Conservation (phyloP, 2,329 filamentous ascomycete genomes). For the Verticillium nonalfalfae region DNA sequence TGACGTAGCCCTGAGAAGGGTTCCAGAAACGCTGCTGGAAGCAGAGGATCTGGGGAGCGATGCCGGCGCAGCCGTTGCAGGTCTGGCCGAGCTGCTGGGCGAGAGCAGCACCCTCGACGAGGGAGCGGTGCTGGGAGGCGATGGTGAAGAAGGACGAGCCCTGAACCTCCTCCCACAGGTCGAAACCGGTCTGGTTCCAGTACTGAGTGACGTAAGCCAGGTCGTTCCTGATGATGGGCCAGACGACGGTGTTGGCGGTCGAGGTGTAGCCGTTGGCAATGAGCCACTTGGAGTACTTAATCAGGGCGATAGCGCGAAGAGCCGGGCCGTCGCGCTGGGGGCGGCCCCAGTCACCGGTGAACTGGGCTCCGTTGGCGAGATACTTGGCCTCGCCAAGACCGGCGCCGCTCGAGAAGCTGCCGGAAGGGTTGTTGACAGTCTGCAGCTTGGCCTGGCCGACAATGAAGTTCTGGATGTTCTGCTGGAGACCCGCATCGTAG, state of each 20-base stretch:
- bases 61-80: conserved; percentile 53
- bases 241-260: conserved; percentile 50
- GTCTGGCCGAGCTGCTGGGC: conserved; percentile 56
- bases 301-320: conserved; percentile 66
- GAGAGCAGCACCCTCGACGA: conserved; percentile 60
- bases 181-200: conserved; percentile 62
- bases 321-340: conserved; percentile 77
- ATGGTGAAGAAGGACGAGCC: conserved; percentile 77
- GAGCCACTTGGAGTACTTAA: conserved; percentile 67
- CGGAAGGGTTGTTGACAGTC: conserved; percentile 63
- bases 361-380: conserved; percentile 56
- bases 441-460: conserved; percentile 61
- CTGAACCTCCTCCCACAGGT: conserved; percentile 78
- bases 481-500: conserved; percentile 53
- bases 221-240: conserved; percentile 73
- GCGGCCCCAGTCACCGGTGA: conserved; percentile 64
- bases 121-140: conserved; percentile 61
- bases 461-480: conserved; percentile 62
- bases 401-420: conserved; percentile 41
- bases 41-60: conserved; percentile 67
- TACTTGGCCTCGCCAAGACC: conserved; percentile 71
- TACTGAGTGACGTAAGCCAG: conserved; percentile 69
- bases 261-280: conserved; percentile 57
- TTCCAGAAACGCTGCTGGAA: conserved; percentile 73
- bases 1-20: conserved; percentile 48